A percentile compares a stretch with the other conserved stretches of the same genome.
phyloP scores from a whole-genome alignment of 202 grass and related monocot genomes.

The Schoenoplectus tabernaemontani region DNA sequence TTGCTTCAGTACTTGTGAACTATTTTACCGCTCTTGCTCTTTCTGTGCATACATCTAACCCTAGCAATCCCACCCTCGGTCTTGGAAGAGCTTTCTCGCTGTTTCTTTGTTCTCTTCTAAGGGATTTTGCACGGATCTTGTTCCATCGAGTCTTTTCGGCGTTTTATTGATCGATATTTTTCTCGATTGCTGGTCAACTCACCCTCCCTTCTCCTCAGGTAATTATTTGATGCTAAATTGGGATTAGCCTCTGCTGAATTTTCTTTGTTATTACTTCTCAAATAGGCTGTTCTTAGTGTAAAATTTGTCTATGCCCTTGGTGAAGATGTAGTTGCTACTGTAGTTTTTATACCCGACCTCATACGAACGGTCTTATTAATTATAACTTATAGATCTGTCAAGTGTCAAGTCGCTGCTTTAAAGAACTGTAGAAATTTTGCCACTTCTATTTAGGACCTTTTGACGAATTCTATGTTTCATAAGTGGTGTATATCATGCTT shows the following conservation, averaged over 20 bases:
- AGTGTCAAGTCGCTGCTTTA: neutral
- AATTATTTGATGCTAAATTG: slow-evolving; percentile 3
- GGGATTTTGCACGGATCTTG: neutral
- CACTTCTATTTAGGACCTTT: neutral
- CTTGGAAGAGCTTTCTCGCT: neutral
- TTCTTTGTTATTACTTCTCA: neutral
- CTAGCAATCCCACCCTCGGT: neutral
- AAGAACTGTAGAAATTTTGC: neutral
- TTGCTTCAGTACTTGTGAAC: neutral
- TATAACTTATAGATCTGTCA: neutral
- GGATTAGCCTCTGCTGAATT: neutral
- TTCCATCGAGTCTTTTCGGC: neutral
- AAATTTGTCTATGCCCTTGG: neutral
- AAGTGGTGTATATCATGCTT: neutral
- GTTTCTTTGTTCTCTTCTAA: neutral
- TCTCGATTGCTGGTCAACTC: slow-evolving; percentile 1
- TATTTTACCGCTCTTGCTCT: neutral
- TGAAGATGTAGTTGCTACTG: neutral
- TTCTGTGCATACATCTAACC: neutral
- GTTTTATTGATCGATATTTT: neutral
- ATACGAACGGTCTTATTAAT: neutral
- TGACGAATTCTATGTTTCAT: no score
- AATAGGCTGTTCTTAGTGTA: neutral
- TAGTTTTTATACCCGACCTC: neutral
- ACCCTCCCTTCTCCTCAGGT: neutral